Base-by-base conservation (phyloP, 1,139 yeast species). In the Hemisphaericaspora subhashii region DNA sequence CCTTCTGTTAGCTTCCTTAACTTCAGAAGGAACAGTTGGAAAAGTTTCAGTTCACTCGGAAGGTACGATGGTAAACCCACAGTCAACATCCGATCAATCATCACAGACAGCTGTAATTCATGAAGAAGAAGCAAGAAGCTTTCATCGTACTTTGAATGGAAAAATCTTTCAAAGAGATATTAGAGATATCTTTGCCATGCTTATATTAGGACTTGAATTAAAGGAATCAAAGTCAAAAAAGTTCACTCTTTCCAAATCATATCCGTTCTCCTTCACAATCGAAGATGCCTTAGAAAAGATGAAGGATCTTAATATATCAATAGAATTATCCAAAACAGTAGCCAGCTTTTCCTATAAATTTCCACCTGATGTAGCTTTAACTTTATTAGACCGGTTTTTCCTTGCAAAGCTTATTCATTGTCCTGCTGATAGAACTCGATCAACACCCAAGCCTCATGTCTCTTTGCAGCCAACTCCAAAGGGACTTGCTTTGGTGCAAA, bases 401-500 rank as follows among this genome's bases (percentile, higher is more conserved):
- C 67, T 67, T 1, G 86, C 94, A 0, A 82, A 80, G 43, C 62
- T 89, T 4, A 50, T 90, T 9, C 96, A 89, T 54, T 77, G 81
- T 17, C 96, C 96, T 0, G 75, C 77, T 6, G 90, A 85, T 48
- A 69, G 94, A 50, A 83, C 94, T 0, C 56, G 81, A 38, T 49
- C 58, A n/a, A 63, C 55, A 33, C 71, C 81, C 2, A 72, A 73
- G 40, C 60, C 53, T 3, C 56, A 62, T 33, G 63, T 68, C 0
- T 41, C 66, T 3, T 55, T 89, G 25, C 98, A 90, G 53, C 95
- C 96, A 4, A 88, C 98, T 0, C 92, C 98, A 0, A 92, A 92
- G 54, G 98, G 98, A 1, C 78, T 88, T 4, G 81, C 89, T 0
- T 57, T 88, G 0, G 60, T 90, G 2, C 78, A 77, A 36, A 66